Evolutionary conservation across 768 basidiomycete species (phyloP), one percentile per base, ranked within the genome.

Genomic region (Leccinum disarticulatum): DNA sequence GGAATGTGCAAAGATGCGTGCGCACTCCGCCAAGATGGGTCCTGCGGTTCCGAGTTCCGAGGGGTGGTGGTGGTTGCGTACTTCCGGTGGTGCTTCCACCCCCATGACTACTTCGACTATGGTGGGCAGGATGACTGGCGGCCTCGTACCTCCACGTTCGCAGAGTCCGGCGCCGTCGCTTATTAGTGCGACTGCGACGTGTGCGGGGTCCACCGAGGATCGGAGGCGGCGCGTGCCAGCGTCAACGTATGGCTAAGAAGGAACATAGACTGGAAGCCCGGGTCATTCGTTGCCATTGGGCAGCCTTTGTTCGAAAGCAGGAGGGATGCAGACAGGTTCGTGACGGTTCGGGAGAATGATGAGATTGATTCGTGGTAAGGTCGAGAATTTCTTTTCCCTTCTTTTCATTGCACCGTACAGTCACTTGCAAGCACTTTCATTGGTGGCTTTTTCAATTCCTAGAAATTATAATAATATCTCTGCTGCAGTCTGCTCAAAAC

Each of bases 151-250:
- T 2, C 73, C 80, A 13, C 79, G 85, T 5, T 69, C 83, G 0
- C 86, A 84, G 64, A 88, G 85, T 61, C 87, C 85, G 5, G 79
- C 77, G 2, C 77, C 81, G 13, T 59, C 61, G 10, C 60, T 70
- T 1, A 61, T 17, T 13, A 28, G 9, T 22, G 49, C 14, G 6
- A 6, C 25, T 14, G 46, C 46, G 10, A 22, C 22, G 4, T 10
- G 11, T 11, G 46, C 2, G 19, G 11, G 48, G 6, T 17, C 41
- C n/a, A 43, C 41, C 41, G 7, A n/a, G 41, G 41, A 43, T 43
- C 41, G 0, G 38, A 1, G 70, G 75, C 2, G 81, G 81, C 13
- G 80, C 80, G 22, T 91, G 89, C 3, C 25, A 25, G 90, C 79
- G 90, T 57, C 80, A 79, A 10, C 80, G 87, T 3, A 47, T 46